phyloP scores from a whole-genome alignment of 1,284 basidiomycete genomes.

The Vanrija sp. region DNA sequence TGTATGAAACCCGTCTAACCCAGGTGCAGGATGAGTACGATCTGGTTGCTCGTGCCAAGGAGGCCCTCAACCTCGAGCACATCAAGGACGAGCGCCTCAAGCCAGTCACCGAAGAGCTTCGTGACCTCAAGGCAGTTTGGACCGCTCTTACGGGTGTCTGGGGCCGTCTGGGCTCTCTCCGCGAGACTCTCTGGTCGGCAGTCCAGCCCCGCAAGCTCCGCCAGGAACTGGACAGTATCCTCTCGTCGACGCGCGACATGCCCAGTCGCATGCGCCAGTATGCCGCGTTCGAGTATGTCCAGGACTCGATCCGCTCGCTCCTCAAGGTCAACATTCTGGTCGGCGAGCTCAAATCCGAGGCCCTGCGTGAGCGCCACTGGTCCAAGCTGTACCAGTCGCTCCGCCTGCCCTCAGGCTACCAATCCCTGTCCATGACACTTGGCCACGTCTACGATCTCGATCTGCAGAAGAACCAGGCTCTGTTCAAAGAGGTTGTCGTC shows the following conservation, averaged over 20 bases:
- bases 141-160: constrained; percentile 96
- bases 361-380: constrained; percentile 97
- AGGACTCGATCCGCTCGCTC: constrained; percentile 78
- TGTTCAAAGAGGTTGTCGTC: constrained; percentile 90
- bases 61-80: constrained; percentile 89
- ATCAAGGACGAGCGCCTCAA: constrained; percentile 84
- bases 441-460: constrained; percentile 98
- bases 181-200: constrained; percentile 85
- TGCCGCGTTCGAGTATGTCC: constrained; percentile 96
- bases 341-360: constrained; percentile 92
- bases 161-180: constrained; percentile 84
- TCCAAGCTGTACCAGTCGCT: constrained; percentile 94
- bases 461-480: constrained; percentile 81
- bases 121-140: constrained; percentile 97
- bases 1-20: constrained; percentile 84
- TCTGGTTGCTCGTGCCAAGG: constrained; percentile 90
- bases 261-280: constrained; percentile 98
- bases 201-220: constrained; percentile 89
- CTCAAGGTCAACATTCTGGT: constrained; percentile 87
- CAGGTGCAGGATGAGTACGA: constrained; percentile 90
- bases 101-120: constrained; percentile 89
- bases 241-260: constrained; percentile 94
- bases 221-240: constrained; percentile 83
- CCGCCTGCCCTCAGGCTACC: constrained; percentile 61
- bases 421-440: constrained; percentile 78